Percentiles rank a stretch among this genome's conserved stretches.
These are phyloP conservation scores for Massariosphaeria phaeospora DNA, from an alignment of 495 filamentous ascomycete genomes.

Conservation along the genomic window DNA sequence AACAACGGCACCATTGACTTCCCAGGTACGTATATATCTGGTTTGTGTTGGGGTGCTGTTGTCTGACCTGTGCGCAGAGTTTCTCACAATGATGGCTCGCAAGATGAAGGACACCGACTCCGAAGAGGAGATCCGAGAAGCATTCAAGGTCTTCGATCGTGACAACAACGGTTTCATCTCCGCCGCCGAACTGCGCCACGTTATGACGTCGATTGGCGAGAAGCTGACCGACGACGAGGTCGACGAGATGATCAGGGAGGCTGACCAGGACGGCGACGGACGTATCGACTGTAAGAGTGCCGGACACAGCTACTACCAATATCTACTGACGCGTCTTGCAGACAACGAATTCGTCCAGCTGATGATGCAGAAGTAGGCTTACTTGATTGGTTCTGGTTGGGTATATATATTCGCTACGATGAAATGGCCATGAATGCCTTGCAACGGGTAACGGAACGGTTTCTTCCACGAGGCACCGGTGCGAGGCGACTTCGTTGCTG, in stretches of 20 bases:
- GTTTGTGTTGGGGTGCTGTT: not conserved
- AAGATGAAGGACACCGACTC: slow-evolving; percentile 99
- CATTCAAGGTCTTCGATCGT: slow-evolving; percentile 94
- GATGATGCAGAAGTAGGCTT: slow-evolving; percentile 94
- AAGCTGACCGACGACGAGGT: slow-evolving; percentile 99
- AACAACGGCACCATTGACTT: slow-evolving; percentile 99
- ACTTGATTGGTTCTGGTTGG: not conserved
- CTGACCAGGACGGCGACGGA: slow-evolving; percentile 97
- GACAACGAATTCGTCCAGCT: slow-evolving; percentile 99
- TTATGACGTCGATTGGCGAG: slow-evolving; percentile 99
- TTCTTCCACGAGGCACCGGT: slow-evolving; percentile 18
- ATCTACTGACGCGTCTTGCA: slow-evolving; percentile 42
- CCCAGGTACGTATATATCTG: slow-evolving; percentile 58
- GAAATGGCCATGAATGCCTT: slow-evolving; percentile 3
- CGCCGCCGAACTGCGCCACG: slow-evolving; percentile 92
- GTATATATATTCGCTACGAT: slow-evolving; percentile 11
- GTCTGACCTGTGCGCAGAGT: slow-evolving; percentile 55
- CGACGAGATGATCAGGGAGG: slow-evolving; percentile 99
- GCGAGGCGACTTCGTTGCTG: slow-evolving; percentile 10
- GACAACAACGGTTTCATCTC: slow-evolving; percentile 99
- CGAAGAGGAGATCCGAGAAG: slow-evolving; percentile 97
- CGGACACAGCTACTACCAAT: too few species aligned
- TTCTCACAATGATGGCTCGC: slow-evolving; percentile 99
- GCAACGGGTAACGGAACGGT: slow-evolving; percentile 27
- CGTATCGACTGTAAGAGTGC: slow-evolving; percentile 76